Conservation (phyloP, 1,284 basidiomycete species). For the Puccinia polysora region DNA sequence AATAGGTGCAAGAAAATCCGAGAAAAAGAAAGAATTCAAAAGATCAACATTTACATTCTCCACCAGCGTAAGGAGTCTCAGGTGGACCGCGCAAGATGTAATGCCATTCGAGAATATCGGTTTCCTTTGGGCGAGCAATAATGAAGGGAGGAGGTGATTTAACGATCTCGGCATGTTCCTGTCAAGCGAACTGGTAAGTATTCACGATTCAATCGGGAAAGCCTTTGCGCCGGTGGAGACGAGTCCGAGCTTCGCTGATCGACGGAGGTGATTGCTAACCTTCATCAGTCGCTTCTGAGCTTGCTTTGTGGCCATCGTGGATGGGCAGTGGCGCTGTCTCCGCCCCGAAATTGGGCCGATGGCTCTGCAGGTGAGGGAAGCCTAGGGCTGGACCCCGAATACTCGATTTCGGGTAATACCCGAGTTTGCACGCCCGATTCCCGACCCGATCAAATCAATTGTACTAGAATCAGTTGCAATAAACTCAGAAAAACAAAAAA, state of each 20-base stretch:
- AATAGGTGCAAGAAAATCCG: neutral
- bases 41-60: constrained; percentile 46
- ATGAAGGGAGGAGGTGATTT: constrained; percentile 52
- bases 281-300: constrained; percentile 33
- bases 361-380: too few species aligned
- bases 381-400: too few species aligned
- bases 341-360: too few species aligned
- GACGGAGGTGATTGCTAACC: constrained; percentile 2
- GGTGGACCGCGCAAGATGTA: constrained; percentile 53
- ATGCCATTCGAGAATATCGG: constrained; percentile 53
- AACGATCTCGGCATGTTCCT: constrained; percentile 52
- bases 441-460: too few species aligned
- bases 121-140: constrained; percentile 51
- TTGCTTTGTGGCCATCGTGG: constrained; percentile 22
- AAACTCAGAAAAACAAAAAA: too few species aligned
- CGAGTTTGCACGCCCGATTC: too few species aligned
- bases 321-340: too few species aligned
- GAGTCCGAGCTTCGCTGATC: neutral
- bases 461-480: too few species aligned
- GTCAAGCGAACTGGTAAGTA: neutral
- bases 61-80: constrained; percentile 52
- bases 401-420: too few species aligned
- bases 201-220: neutral
- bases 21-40: neutral
- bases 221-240: too few species aligned